Conservation (phyloP, 805 yeast genomes). For the Saturnispora sanitii region DNA sequence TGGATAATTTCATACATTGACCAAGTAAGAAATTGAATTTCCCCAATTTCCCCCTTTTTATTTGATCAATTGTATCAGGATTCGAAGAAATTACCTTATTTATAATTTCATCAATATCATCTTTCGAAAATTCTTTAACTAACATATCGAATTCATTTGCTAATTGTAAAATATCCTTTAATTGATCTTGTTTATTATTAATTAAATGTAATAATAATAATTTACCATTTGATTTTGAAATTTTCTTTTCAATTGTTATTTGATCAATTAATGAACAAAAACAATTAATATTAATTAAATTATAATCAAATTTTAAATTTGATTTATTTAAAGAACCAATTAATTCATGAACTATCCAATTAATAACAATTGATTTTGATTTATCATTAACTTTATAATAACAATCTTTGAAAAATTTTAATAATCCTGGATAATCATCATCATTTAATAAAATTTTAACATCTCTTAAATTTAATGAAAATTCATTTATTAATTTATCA, state of each 20-base stretch:
- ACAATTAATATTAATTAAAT: constrained; percentile 30
- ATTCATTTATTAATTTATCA: constrained; percentile 41
- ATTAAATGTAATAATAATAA: constrained; percentile 54
- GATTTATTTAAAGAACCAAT: constrained; percentile 58
- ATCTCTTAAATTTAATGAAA: constrained; percentile 54
- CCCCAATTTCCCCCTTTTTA: constrained; percentile 45
- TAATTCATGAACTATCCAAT: constrained; percentile 75
- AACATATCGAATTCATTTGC: constrained; percentile 46
- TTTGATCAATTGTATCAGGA: constrained; percentile 45
- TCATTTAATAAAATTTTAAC: constrained; percentile 58
- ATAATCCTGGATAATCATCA: constrained; percentile 33
- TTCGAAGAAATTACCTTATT: constrained; percentile 31
- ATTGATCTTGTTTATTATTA: constrained; percentile 33
- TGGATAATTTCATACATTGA: constrained; percentile 68
- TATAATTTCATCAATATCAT: constrained; percentile 23
- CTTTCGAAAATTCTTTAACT: constrained; percentile 29
- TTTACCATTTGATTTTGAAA: constrained; percentile 57
- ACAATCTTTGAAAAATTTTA: constrained; percentile 43
- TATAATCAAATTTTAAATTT: constrained; percentile 26
- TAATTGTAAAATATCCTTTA: constrained; percentile 30
- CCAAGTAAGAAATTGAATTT: constrained; percentile 77
- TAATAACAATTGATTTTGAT: constrained; percentile 6
- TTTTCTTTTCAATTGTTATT: constrained; percentile 33
- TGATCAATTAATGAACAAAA: constrained; percentile 46
- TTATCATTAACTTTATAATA: constrained; percentile 22